Evolutionary conservation across 495 filamentous ascomycete genomes (phyloP).

Genomic region (Hyaloscypha bicolor): DNA sequence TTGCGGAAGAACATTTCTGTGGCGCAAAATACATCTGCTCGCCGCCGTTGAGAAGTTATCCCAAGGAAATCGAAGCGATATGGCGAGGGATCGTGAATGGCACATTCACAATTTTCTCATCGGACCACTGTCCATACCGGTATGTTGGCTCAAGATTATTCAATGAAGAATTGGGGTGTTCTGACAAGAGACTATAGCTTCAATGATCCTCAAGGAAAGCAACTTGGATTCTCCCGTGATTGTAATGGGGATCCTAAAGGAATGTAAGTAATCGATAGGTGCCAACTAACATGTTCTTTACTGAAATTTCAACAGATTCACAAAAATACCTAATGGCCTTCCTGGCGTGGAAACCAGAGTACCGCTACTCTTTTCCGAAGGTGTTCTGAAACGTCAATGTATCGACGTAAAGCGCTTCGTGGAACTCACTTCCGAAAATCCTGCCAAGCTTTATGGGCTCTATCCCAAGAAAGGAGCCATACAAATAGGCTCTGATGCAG

Average conservation of each 20-base stretch:
- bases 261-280: background rate
- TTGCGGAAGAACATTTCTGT: background rate
- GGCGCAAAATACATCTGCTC: background rate
- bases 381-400: background rate
- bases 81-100: constrained; percentile 1
- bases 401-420: constrained; percentile 1
- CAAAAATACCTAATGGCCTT: background rate
- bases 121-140: constrained; percentile 4
- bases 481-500: background rate
- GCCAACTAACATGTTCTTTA: background rate
- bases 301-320: background rate
- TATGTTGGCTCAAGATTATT: background rate
- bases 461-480: constrained; percentile 3
- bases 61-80: background rate
- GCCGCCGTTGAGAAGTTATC: background rate
- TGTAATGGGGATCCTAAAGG: background rate
- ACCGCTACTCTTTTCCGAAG: background rate
- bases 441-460: background rate
- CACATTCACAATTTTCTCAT: background rate
- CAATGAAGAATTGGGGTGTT: background rate
- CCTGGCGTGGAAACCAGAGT: background rate
- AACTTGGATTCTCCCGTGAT: background rate
- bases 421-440: background rate
- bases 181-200: background rate
- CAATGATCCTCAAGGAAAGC: background rate